Evolutionary conservation across 148 eudicot genomes (phyloP).

Genomic region (Rhododendron griersonianum): DNA sequence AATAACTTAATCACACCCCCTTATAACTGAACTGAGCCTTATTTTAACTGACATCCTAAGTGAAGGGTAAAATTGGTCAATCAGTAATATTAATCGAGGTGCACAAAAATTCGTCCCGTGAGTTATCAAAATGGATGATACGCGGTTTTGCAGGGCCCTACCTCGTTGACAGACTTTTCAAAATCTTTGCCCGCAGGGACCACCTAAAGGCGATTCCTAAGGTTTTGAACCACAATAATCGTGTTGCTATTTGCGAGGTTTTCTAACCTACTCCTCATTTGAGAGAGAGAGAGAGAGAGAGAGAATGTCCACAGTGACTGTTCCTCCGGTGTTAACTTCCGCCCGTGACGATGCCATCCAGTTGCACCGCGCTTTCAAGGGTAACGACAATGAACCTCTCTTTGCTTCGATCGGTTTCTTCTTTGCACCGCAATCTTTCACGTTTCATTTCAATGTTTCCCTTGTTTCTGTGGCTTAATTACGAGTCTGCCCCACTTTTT

Average conservation of each 20-base stretch:
- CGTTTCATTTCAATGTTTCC: neutral
- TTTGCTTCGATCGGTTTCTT: neutral
- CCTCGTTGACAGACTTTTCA: too few species aligned
- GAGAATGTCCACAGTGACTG: slow-evolving; percentile 36
- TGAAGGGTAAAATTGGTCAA: too few species aligned
- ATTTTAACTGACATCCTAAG: too few species aligned
- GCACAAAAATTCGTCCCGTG: too few species aligned
- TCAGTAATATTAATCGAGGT: too few species aligned
- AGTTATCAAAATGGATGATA: too few species aligned
- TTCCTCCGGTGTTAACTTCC: slow-evolving; percentile 33
- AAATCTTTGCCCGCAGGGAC: too few species aligned
- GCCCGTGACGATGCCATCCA: slow-evolving; percentile 45
- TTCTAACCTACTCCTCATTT: neutral
- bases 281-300: slow-evolving; percentile 1
- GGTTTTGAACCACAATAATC: too few species aligned
- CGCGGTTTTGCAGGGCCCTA: too few species aligned
- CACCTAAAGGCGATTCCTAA: too few species aligned
- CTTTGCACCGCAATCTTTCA: neutral
- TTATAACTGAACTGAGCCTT: too few species aligned
- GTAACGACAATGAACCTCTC: slow-evolving; percentile 9
- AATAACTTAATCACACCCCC: too few species aligned
- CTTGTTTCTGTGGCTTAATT: neutral
- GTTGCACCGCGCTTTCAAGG: slow-evolving; percentile 51
- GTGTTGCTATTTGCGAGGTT: neutral
- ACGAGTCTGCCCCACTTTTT: neutral